Conservation (phyloP, 2,329 filamentous ascomycete species). For the Pseudohalonectria lignicola region DNA sequence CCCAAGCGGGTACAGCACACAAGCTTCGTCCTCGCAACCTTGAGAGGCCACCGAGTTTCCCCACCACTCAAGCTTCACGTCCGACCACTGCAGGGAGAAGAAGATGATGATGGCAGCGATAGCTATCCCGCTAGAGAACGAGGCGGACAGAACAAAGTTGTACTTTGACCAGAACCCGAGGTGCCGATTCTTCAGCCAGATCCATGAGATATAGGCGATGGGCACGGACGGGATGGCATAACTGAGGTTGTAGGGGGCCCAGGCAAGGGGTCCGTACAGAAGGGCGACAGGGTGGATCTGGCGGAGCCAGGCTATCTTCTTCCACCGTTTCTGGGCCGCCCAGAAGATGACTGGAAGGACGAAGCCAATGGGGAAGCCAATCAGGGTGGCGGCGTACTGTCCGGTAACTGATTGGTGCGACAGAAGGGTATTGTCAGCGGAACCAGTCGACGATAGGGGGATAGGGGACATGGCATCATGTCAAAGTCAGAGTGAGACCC, state of each 20-base stretch:
- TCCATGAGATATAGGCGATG: slow-evolving; percentile 27
- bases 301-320: slow-evolving; percentile 19
- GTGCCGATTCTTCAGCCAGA: slow-evolving; percentile 23
- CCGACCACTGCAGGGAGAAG: slow-evolving; percentile 36
- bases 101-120: slow-evolving; percentile 41
- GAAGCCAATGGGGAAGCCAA: slow-evolving; percentile 39
- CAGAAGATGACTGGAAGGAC: slow-evolving; percentile 31
- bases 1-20: slow-evolving; percentile 7
- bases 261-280: slow-evolving; percentile 20
- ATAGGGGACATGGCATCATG: no score
- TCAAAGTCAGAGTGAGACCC: no score
- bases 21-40: slow-evolving; percentile 12
- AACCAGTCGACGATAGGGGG: no score
- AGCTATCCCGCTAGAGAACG: slow-evolving; percentile 37
- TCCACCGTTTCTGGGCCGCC: slow-evolving; percentile 19
- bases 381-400: slow-evolving; percentile 33
- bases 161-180: slow-evolving; percentile 14
- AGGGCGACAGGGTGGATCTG: slow-evolving; percentile 28
- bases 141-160: slow-evolving; percentile 38
- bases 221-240: slow-evolving; percentile 33
- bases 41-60: slow-evolving; percentile 23
- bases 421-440: no score
- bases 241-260: slow-evolving; percentile 27
- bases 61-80: slow-evolving; percentile 34
- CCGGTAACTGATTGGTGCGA: slow-evolving; percentile 18